phyloP scores from a whole-genome alignment of 257 asterid species.

The Anisodus acutangulus region DNA sequence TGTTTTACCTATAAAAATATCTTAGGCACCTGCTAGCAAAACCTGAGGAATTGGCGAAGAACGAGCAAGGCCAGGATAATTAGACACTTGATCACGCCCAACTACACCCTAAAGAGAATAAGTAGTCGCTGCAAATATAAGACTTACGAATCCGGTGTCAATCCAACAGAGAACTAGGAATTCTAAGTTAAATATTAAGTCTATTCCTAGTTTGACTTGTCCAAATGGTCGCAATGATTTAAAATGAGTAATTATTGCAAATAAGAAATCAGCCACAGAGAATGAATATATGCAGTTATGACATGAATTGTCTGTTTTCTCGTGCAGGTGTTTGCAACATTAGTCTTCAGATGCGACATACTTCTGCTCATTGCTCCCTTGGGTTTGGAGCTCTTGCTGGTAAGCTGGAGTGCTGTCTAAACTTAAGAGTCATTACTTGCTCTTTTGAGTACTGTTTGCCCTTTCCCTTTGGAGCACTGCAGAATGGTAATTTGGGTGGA shows the following conservation, averaged over 20 bases:
- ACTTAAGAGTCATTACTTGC: constrained; percentile 27
- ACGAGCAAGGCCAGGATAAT: not conserved
- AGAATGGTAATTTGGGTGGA: constrained; percentile 1
- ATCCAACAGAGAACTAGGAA: not conserved
- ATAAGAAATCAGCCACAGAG: not conserved
- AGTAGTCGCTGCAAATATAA: not conserved
- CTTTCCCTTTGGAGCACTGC: constrained; percentile 3
- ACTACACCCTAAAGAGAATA: not conserved
- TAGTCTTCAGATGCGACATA: constrained; percentile 90
- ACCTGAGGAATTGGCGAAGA: not conserved
- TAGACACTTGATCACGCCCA: not conserved
- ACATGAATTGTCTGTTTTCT: constrained; percentile 41
- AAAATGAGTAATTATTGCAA: not conserved
- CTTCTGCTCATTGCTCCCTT: constrained; percentile 78
- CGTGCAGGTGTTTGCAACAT: constrained; percentile 77
- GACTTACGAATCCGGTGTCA: not conserved
- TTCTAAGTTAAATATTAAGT: not conserved
- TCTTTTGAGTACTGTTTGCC: constrained; percentile 1
- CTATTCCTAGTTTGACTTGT: not conserved
- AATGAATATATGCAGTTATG: constrained; percentile 34
- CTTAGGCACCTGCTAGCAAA: not conserved
- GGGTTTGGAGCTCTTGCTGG: constrained; percentile 87
- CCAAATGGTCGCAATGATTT: not conserved
- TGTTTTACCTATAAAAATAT: constrained; percentile 11
- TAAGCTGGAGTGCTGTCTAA: constrained; percentile 42